A percentile compares a stretch with the other conserved stretches of the same genome.
phyloP scores from a whole-genome alignment of 225 moss, liverwort and hornwort genomes.

The Climacium dendroides region DNA sequence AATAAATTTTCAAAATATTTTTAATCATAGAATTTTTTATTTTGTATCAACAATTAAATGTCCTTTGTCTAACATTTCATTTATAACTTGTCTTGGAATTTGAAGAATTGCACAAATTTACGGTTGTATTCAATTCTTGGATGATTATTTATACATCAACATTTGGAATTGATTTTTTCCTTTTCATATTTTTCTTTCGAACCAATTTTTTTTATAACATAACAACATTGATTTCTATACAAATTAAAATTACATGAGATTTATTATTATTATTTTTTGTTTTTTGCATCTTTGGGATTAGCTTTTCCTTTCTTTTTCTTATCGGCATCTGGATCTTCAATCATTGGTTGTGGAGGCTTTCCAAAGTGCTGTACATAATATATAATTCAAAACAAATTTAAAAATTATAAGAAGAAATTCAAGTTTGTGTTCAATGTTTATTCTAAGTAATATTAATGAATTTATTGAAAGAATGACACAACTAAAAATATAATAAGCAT shows the following conservation, averaged over 20 bases:
- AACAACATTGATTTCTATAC: neutral
- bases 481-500: neutral
- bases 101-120: neutral
- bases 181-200: neutral
- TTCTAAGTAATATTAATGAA: neutral
- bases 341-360: conserved; percentile 11
- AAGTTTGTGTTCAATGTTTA: neutral
- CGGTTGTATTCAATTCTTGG: neutral
- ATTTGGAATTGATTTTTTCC: neutral
- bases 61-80: too few relatives aligned
- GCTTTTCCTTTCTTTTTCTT: neutral
- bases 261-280: neutral
- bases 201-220: accelerated
- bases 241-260: neutral
- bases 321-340: neutral
- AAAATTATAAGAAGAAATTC: neutral
- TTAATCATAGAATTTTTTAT: neutral
- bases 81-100: neutral
- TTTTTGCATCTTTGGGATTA: neutral
- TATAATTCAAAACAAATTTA: neutral
- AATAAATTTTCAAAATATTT: neutral
- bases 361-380: conserved; percentile 10
- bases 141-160: too few relatives aligned
- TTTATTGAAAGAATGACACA: neutral
- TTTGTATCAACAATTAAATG: accelerated